A percentile compares a stretch with the other conserved stretches of the same genome.
Evolutionary conservation across 805 yeast genomes (phyloP).

Genomic region (Nakazawaea anatomiae): DNA sequence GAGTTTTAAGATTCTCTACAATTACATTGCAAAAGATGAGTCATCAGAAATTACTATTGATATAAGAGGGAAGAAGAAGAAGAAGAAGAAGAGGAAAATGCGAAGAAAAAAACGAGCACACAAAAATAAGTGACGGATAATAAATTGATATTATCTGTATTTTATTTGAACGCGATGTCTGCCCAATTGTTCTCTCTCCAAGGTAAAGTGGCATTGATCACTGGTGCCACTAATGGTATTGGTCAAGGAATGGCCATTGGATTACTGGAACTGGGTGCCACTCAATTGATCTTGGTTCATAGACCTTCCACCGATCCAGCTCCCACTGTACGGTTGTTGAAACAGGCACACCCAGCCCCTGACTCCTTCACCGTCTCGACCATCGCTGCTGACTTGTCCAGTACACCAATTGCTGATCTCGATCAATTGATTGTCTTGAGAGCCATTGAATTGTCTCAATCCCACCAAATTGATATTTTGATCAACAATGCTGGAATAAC

Average conservation of each 20-base stretch:
- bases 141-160: too few relatives aligned
- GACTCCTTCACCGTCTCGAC: constrained; percentile 13
- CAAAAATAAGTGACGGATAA: too few relatives aligned
- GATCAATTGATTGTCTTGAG: constrained; percentile 23
- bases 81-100: too few relatives aligned
- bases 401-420: constrained; percentile 21
- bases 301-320: constrained; percentile 25
- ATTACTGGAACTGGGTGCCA: constrained; percentile 45
- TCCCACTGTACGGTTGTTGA: constrained; percentile 20
- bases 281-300: constrained; percentile 32
- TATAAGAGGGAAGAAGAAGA: too few relatives aligned
- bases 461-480: constrained; percentile 24
- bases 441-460: constrained; percentile 23
- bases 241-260: constrained; percentile 48
- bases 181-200: constrained; percentile 29
- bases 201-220: constrained; percentile 37
- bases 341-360: constrained; percentile 20
- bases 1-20: too few relatives aligned
- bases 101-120: too few relatives aligned
- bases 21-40: too few relatives aligned
- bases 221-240: constrained; percentile 57
- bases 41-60: too few relatives aligned
- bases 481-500: constrained; percentile 31
- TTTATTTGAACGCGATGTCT: constrained; percentile 6
- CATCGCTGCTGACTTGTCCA: constrained; percentile 22